Percentiles rank a stretch among this genome's conserved stretches.
Conservation (phyloP, 305 asterid species). For the Fraxinus xanthoxyloides region DNA sequence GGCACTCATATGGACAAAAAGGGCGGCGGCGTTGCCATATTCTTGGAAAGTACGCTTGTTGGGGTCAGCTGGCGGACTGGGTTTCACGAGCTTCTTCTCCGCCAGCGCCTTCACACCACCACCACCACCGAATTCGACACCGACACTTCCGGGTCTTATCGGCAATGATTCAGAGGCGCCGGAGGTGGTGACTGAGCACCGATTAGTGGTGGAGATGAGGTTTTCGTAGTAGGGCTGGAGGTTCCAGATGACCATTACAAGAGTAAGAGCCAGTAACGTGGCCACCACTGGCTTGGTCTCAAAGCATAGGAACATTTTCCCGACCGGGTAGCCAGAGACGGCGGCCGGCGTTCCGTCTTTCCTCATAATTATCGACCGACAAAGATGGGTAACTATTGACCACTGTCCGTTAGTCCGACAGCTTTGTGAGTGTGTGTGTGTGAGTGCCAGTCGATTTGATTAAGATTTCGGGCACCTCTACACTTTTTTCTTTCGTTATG, state of each 20-base stretch:
- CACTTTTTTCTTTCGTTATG: neutral
- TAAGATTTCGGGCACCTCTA: neutral
- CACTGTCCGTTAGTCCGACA: conserved; percentile 29
- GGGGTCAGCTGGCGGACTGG: conserved; percentile 34
- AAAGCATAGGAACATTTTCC: conserved; percentile 41
- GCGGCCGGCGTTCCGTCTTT: conserved; percentile 38
- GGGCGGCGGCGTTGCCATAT: conserved; percentile 64
- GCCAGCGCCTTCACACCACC: neutral
- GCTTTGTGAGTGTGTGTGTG: neutral
- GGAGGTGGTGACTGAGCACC: conserved; percentile 31
- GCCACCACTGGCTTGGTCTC: conserved; percentile 56
- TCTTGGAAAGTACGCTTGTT: conserved; percentile 52
- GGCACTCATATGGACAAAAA: conserved; percentile 64
- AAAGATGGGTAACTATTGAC: conserved; percentile 3
- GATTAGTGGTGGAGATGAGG: conserved; percentile 35
- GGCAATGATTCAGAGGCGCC: neutral
- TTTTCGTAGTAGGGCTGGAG: conserved; percentile 59
- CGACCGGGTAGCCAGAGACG: conserved; percentile 26
- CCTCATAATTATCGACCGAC: conserved; percentile 37
- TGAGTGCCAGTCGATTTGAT: neutral
- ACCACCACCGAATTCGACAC: too few relatives aligned
- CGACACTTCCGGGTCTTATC: neutral
- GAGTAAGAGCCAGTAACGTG: conserved; percentile 48
- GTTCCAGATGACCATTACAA: conserved; percentile 48
- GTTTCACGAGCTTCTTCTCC: neutral